Base-by-base conservation (phyloP, 2,329 filamentous ascomycete species). In the Rachicladosporium sp. region DNA sequence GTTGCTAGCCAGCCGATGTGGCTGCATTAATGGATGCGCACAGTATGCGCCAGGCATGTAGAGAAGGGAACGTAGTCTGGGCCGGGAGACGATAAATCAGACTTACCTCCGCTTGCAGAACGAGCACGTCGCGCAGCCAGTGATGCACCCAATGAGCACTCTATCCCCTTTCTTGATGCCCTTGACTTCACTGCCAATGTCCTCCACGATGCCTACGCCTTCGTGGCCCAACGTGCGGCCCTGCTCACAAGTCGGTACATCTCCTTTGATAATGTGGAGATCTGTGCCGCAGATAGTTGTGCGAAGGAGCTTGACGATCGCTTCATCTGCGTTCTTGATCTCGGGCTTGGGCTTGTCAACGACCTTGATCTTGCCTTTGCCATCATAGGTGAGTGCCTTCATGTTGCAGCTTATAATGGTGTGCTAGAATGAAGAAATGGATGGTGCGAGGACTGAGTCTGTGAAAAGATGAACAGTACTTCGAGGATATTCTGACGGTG, bases 231-330 rank as follows among this genome's bases (percentile, higher is more conserved):
- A 57, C 2, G 71, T 60, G 0, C 60, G 59, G 6, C 70, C 70
- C 0, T 60, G 56, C 4, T 61, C 46, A 35, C 63, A 66, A 1
- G 63, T 69, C 0, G 71, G 61, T 0, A 76, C 70, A 46, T 74
- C 62, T 10, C 71, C 72, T 41, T 70, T 67, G 41, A 65, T 54
- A 43, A 76, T 75, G 49, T 77, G 73, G 10, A 76, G 55, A 48
- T 76, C 73, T 7, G 50, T 48, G 10, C 52, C 53, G 37, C 53
- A 56, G 21, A 56, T 54, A 1, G 53, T 54, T 3, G 53, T 54
- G 9, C 49, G 46, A 8, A 49, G 36, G 33, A 54, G 39, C 31
- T 50, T 52, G 6, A 75, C 59, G 10, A 69, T 68, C 43, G 50
- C 51, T 41, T 54, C 48, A n/a, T 44, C 44, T 4, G 46, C 45